Percentiles rank a stretch among this genome's conserved stretches.
These are phyloP conservation scores for Emericellopsis atlantica DNA, from an alignment of 2,329 filamentous ascomycete genomes.

Conservation along the genomic window DNA sequence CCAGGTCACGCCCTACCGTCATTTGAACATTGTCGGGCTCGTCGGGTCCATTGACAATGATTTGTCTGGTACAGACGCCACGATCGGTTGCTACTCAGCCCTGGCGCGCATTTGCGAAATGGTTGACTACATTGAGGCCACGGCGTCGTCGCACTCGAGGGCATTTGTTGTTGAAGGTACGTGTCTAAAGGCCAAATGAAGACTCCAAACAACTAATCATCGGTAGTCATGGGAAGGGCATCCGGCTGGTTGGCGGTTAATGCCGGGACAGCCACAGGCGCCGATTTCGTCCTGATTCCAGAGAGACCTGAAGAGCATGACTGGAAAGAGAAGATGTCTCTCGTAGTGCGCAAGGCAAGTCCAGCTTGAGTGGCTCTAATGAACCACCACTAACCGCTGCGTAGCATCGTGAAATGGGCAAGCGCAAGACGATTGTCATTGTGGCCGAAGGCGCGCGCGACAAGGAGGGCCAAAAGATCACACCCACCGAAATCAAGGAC, in stretches of 20 bases:
- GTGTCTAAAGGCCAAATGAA: too few relatives aligned
- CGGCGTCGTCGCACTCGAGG: conserved; percentile 83
- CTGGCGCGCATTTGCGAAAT: conserved; percentile 88
- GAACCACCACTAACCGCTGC: not conserved
- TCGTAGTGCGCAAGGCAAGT: conserved; percentile 57
- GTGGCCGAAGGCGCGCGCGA: conserved; percentile 93
- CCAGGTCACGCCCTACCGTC: conserved; percentile 63
- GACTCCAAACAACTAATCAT: too few relatives aligned
- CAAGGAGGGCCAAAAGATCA: conserved; percentile 71
- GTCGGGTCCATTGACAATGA: conserved; percentile 99
- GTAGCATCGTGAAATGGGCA: conserved; percentile 75
- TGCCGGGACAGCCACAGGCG: conserved; percentile 87
- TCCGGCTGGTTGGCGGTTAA: conserved; percentile 97
- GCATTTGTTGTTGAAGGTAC: conserved; percentile 77
- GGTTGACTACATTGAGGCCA: conserved; percentile 94
- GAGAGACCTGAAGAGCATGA: conserved; percentile 80
- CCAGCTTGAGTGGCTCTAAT: not conserved
- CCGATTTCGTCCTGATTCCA: conserved; percentile 94
- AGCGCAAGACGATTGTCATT: conserved; percentile 96
- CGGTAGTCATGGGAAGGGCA: conserved; percentile 80
- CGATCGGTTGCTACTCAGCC: conserved; percentile 93
- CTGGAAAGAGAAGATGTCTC: conserved; percentile 83
- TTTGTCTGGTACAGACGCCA: conserved; percentile 91
- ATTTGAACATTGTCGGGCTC: conserved; percentile 91
- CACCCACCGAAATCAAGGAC: conserved; percentile 69